Conservation (phyloP, 2,329 filamentous ascomycete genomes). For the Zymoseptoria crescenta region DNA sequence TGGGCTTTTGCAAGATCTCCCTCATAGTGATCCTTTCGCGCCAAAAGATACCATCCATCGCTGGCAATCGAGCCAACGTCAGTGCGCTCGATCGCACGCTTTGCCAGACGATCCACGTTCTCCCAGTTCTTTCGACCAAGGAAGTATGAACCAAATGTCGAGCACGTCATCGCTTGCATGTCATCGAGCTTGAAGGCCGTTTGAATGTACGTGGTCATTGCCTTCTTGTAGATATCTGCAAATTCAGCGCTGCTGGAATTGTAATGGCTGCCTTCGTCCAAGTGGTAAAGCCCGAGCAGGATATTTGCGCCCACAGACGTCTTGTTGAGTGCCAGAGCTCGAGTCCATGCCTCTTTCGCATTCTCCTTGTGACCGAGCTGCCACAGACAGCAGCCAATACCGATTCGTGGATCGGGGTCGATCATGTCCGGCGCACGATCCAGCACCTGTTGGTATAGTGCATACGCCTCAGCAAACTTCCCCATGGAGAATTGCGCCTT, state of each 20-base stretch:
- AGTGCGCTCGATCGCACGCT: slow-evolving; percentile 89
- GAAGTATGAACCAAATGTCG: slow-evolving; percentile 86
- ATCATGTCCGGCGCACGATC: slow-evolving; percentile 77
- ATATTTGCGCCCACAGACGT: slow-evolving; percentile 87
- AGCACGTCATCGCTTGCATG: slow-evolving; percentile 79
- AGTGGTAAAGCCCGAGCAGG: slow-evolving; percentile 79
- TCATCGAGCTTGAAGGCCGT: slow-evolving; percentile 92
- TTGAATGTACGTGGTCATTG: slow-evolving; percentile 90
- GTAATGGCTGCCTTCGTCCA: slow-evolving; percentile 77
- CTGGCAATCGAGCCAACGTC: slow-evolving; percentile 95
- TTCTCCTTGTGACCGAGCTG: slow-evolving; percentile 91
- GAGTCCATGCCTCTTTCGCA: slow-evolving; percentile 83
- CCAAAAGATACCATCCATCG: slow-evolving; percentile 94
- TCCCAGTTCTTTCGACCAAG: slow-evolving; percentile 70
- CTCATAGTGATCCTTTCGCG: slow-evolving; percentile 80
- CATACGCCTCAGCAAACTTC: slow-evolving; percentile 74
- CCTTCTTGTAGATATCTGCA: slow-evolving; percentile 75
- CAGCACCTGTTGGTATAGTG: slow-evolving; percentile 79
- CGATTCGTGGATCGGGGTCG: slow-evolving; percentile 91
- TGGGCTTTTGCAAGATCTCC: slow-evolving; percentile 66
- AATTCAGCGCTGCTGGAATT: slow-evolving; percentile 80
- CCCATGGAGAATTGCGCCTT: slow-evolving; percentile 79
- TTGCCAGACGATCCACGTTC: slow-evolving; percentile 77
- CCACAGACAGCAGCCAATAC: slow-evolving; percentile 96
- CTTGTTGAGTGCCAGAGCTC: slow-evolving; percentile 71